Base-by-base conservation (phyloP, 805 yeast species). In the Myxozyma geophila region DNA sequence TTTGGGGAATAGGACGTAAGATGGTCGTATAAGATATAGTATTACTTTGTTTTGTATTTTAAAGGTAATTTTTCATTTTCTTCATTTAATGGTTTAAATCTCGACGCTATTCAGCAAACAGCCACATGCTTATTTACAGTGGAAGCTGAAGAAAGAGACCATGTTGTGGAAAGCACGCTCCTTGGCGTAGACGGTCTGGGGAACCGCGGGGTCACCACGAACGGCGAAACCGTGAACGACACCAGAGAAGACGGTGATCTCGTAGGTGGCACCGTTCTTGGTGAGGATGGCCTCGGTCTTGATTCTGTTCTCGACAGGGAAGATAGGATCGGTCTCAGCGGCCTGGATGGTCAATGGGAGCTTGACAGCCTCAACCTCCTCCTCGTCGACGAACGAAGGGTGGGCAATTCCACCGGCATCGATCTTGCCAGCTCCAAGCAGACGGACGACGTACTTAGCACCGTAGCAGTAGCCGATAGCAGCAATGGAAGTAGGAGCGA, bases 381-480 rank as follows among this genome's bases (percentile, higher is more conserved):
- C 92, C 40, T 81, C 80, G 12, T 80, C 64, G 15, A 89, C 86
- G 65, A 87, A 82, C 1, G 96, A 87, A 6, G 98, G 97, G 76
- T 92, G 98, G 8, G 95, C 95, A 67, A 84, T 76, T 15, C 93
- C 96, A 71, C 83, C 90, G 17, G 81, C 88, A 65, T 83, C 83
- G 41, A 83, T 81, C 46, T 59, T 61, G 47, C 63, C 69, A 58
- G 60, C 62, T 23, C 75, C 80, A 37, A 84, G 74, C 62, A 86
- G 82, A 64, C 82, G 85, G 62, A 88, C 70, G 40, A 83, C 85
- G 70, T 79, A 86, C 75, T 86, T 88, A 47, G 90, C 96, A 74
- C 97, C 97, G 68, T 80, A 91, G 77, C 97, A 91, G 79, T 90
- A 86, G 28, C 97, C 97, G 62, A 87, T 77, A 21, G 84, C 83